These are phyloP conservation scores for Capsicum pubescens DNA, from an alignment of 257 asterid species.

Conservation along the genomic window DNA sequence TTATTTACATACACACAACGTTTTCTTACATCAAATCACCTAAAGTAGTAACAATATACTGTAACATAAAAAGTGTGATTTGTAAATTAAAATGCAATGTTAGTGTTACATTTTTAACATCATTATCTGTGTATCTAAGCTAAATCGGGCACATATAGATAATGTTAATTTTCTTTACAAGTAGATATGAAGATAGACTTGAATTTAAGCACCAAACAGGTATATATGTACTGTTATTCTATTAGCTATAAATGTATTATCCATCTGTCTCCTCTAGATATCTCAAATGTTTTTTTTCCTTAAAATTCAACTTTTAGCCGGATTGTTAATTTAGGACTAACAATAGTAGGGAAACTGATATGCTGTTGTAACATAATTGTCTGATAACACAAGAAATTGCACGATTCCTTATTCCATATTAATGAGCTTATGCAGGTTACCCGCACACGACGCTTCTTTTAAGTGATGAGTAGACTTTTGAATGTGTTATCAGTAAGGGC, in stretches of 20 bases:
- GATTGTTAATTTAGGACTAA: not conserved
- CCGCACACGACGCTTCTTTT: not conserved
- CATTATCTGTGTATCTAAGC: too few species aligned
- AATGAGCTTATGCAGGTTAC: not conserved
- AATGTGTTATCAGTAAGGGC: not conserved
- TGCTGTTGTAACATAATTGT: not conserved
- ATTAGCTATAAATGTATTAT: not conserved
- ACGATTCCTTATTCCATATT: not conserved
- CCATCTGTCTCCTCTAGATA: not conserved
- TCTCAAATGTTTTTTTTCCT: not conserved
- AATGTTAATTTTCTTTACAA: not conserved
- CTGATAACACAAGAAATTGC: not conserved
- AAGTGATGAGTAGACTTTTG: not conserved
- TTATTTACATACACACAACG: not conserved
- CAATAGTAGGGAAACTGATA: not conserved
- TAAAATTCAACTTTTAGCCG: not conserved
- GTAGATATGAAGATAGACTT: constrained; percentile 25
- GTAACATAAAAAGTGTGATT: not conserved
- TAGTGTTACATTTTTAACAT: too few species aligned
- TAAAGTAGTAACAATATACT: not conserved
- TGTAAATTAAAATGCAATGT: too few species aligned
- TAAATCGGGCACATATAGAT: too few species aligned
- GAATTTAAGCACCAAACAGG: not conserved
- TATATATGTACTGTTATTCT: not conserved
- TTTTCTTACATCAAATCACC: not conserved